A percentile compares a stretch with the other conserved stretches of the same genome.
Conservation (phyloP, 805 yeast genomes). For the Zygotorulaspora danielsina region DNA sequence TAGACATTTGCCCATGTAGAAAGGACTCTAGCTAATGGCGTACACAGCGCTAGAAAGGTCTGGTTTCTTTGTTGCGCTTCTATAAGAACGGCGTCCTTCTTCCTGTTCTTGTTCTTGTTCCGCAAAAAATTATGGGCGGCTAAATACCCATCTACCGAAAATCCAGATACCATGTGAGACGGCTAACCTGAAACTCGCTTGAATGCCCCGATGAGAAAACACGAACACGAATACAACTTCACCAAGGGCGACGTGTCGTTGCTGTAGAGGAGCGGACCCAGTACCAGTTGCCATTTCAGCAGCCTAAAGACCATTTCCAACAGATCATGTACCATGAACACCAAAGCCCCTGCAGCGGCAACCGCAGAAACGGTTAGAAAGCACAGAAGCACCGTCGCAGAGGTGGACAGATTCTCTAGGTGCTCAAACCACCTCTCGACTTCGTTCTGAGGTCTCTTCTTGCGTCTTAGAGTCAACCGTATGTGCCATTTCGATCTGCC, state of each 20-base stretch:
- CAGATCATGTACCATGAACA: neutral
- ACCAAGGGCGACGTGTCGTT: neutral
- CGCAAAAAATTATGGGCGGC: neutral
- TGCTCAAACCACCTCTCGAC: neutral
- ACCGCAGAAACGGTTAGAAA: neutral
- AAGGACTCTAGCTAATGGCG: no score
- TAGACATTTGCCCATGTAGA: no score
- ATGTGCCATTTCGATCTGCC: neutral
- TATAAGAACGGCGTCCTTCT: no score
- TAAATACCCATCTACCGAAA: slow-evolving; percentile 2
- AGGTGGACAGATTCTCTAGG: neutral
- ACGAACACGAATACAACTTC: neutral
- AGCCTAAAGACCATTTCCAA: neutral
- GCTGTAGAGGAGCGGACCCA: neutral
- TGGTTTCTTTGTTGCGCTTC: no score
- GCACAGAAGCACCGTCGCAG: slow-evolving; percentile 1
- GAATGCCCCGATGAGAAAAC: neutral
- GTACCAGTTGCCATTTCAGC: slow-evolving; percentile 1
- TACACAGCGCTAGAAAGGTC: no score
- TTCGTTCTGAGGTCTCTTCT: neutral
- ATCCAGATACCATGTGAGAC: no score
- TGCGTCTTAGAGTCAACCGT: no score
- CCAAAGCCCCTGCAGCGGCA: neutral
- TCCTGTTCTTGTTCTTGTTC: no score
- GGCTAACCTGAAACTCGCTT: slow-evolving; percentile 3